These are phyloP conservation scores for Tephrocybe sp. DNA, from an alignment of 768 basidiomycete genomes.

Conservation along the genomic window DNA sequence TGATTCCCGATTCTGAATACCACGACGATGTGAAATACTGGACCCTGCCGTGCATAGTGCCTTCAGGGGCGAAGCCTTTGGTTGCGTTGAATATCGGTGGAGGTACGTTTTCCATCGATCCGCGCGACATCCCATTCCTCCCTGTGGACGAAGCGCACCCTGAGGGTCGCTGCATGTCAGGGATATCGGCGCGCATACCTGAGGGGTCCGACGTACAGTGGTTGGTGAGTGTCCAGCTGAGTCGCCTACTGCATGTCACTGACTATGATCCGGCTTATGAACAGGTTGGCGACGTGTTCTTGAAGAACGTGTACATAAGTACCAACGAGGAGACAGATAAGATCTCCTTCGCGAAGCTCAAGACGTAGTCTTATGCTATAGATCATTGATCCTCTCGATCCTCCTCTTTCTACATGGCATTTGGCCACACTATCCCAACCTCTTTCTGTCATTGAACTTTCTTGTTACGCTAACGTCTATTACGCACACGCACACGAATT, in stretches of 20 bases:
- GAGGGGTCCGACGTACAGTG: conserved; percentile 51
- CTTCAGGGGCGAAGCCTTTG: conserved; percentile 44
- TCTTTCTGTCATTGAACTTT: background rate
- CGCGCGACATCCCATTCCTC: conserved; percentile 53
- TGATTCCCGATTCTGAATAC: conserved; percentile 52
- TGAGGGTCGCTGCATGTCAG: conserved; percentile 54
- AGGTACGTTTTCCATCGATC: conserved; percentile 51
- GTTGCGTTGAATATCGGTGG: conserved; percentile 57
- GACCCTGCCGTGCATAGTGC: conserved; percentile 55
- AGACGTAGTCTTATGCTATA: background rate
- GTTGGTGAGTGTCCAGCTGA: conserved; percentile 39
- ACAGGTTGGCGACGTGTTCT: conserved; percentile 38
- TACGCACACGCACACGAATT: background rate
- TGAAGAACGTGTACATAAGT: conserved; percentile 39
- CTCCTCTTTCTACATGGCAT: background rate
- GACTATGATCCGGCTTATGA: background rate
- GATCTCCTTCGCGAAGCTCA: conserved; percentile 31
- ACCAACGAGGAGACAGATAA: conserved; percentile 31
- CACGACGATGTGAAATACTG: conserved; percentile 41
- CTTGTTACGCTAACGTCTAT: background rate
- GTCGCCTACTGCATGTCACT: background rate
- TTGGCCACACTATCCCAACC: too few species aligned
- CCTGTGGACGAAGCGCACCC: conserved; percentile 48
- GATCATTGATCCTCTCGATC: background rate
- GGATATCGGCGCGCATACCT: conserved; percentile 53